phyloP scores from a whole-genome alignment of 2,329 filamentous ascomycete species.

The Pseudogymnoascus sp. region DNA sequence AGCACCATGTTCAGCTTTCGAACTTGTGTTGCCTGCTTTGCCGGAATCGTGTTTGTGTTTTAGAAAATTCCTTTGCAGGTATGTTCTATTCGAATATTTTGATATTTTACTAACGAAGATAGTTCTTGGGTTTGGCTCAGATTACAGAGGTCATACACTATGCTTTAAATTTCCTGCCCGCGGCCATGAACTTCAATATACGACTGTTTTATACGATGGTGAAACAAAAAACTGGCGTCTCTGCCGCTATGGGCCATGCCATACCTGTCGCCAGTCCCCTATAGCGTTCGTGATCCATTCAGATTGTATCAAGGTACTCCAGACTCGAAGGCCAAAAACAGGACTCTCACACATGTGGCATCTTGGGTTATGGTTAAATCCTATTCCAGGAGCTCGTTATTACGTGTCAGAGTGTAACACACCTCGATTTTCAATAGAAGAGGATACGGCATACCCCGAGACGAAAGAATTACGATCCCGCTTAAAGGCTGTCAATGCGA shows the following conservation, averaged over 20 bases:
- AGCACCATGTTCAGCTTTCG: not conserved
- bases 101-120: not conserved
- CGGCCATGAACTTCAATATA: not conserved
- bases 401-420: not conserved
- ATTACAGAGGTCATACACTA: conserved; percentile 8
- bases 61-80: conserved; percentile 5
- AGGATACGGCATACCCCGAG: not conserved
- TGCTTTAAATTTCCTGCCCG: not conserved
- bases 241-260: not conserved
- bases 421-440: not conserved
- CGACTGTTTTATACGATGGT: not conserved
- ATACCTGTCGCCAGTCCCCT: conserved; percentile 1
- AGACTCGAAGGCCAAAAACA: not conserved
- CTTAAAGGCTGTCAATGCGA: not conserved
- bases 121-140: conserved; percentile 3
- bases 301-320: not conserved
- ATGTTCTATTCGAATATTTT: not conserved
- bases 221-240: conserved; percentile 1
- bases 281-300: not conserved
- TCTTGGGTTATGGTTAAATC: conserved; percentile 5
- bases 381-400: conserved; percentile 4
- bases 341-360: not conserved
- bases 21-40: conserved; percentile 9
- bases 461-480: not conserved
- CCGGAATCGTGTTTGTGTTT: conserved; percentile 1